phyloP scores from a whole-genome alignment of 805 yeast genomes.

The Wickerhamiella bombiphila region DNA sequence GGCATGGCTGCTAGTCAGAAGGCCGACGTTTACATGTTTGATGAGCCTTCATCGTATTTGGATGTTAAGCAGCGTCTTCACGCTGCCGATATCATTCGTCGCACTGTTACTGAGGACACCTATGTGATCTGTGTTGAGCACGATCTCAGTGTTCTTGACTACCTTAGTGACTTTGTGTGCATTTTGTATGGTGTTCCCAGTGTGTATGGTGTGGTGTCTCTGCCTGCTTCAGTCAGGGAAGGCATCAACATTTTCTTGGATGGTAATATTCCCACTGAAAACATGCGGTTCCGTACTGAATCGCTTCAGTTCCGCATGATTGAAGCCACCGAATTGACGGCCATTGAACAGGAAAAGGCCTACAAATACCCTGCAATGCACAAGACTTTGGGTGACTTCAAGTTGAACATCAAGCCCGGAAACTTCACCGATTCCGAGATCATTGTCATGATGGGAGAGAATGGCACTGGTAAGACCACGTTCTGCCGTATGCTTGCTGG shows the following conservation, averaged over 20 bases:
- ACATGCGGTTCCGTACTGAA: conserved; percentile 92
- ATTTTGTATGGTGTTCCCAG: conserved; percentile 96
- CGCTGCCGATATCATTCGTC: conserved; percentile 90
- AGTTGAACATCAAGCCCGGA: conserved; percentile 66
- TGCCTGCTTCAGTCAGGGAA: conserved; percentile 95
- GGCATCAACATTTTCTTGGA: conserved; percentile 97
- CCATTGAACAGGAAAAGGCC: conserved; percentile 64
- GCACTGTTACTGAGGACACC: conserved; percentile 52
- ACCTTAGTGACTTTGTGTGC: conserved; percentile 91
- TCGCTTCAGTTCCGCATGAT: conserved; percentile 84
- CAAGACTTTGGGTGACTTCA: conserved; percentile 95
- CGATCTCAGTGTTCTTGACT: conserved; percentile 94
- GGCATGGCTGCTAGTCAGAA: conserved; percentile 93
- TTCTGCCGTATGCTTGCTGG: conserved; percentile 94
- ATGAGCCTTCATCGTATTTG: conserved; percentile 95
- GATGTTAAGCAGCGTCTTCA: conserved; percentile 98
- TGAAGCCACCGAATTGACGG: conserved; percentile 70
- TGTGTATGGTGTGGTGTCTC: conserved; percentile 94
- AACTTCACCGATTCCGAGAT: conserved; percentile 93
- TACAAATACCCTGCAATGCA: conserved; percentile 67
- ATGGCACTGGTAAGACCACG: conserved; percentile 99
- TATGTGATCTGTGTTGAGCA: conserved; percentile 97
- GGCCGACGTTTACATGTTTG: conserved; percentile 97
- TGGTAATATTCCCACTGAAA: conserved; percentile 95
- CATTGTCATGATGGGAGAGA: conserved; percentile 98